Percentiles rank a stretch among this genome's conserved stretches.
phyloP scores from a whole-genome alignment of 2,329 filamentous ascomycete species.

The Colletotrichum eleusines region DNA sequence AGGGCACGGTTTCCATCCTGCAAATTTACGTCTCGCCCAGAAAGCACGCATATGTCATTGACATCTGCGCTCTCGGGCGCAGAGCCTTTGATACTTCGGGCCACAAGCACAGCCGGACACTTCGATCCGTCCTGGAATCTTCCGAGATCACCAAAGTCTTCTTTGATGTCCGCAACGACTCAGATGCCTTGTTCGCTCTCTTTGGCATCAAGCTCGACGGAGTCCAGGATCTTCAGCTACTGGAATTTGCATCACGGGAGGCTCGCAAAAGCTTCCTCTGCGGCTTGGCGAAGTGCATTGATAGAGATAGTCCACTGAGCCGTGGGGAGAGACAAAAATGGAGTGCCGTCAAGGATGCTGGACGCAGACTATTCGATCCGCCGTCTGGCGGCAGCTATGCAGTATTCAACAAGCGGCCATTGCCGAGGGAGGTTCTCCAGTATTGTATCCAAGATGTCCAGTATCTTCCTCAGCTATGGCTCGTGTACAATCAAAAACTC shows the following conservation, averaged over 20 bases:
- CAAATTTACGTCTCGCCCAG: conserved; percentile 51
- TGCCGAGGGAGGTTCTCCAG: conserved; percentile 51
- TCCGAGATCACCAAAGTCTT: conserved; percentile 61
- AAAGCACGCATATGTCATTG: conserved; percentile 56
- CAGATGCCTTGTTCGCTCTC: conserved; percentile 64
- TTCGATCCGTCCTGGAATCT: conserved; percentile 60
- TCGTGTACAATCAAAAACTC: conserved; percentile 46
- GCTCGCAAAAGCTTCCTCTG: conserved; percentile 38
- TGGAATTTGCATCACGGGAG: conserved; percentile 59
- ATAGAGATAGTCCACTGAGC: conserved; percentile 44
- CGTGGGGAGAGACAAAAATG: conserved; percentile 45
- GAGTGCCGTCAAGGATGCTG: conserved; percentile 52
- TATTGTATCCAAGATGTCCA: conserved; percentile 63
- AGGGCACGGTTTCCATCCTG: conserved; percentile 60
- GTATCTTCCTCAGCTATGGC: conserved; percentile 53
- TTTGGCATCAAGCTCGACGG: conserved; percentile 58
- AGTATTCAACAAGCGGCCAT: conserved; percentile 61
- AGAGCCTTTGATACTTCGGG: conserved; percentile 47
- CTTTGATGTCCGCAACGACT: conserved; percentile 70
- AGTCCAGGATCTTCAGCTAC: conserved; percentile 66
- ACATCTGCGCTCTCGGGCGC: conserved; percentile 54
- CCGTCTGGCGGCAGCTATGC: conserved; percentile 58
- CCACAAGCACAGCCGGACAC: conserved; percentile 17
- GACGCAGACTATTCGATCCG: conserved; percentile 54
- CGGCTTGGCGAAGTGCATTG: conserved; percentile 50